Evolutionary conservation across 2,329 filamentous ascomycete genomes (phyloP).

Genomic region (Clarireedia hainanense): DNA sequence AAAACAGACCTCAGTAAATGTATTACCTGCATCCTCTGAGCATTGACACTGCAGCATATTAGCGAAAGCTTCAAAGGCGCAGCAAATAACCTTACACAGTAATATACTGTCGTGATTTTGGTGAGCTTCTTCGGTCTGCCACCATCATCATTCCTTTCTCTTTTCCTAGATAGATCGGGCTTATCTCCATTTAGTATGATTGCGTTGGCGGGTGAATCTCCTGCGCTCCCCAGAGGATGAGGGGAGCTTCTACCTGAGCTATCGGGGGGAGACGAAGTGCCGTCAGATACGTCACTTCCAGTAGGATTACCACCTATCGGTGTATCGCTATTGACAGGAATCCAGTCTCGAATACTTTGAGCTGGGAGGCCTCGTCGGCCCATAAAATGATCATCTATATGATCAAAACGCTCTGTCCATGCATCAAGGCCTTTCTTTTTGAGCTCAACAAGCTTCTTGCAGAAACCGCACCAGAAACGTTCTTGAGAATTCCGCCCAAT

Average conservation of each 20-base stretch:
- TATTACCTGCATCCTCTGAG: slow-evolving; percentile 12
- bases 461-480: slow-evolving; percentile 87
- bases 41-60: slow-evolving; percentile 18
- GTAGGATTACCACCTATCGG: slow-evolving; percentile 13
- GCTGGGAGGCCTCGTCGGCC: slow-evolving; percentile 36
- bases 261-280: background rate
- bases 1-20: slow-evolving; percentile 13
- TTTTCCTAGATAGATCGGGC: slow-evolving; percentile 6
- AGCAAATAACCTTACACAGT: slow-evolving; percentile 16
- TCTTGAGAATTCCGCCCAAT: slow-evolving; percentile 57
- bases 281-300: background rate
- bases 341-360: slow-evolving; percentile 49
- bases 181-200: slow-evolving; percentile 3
- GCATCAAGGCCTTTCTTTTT: slow-evolving; percentile 42
- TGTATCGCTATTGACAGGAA: slow-evolving; percentile 22
- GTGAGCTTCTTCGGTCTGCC: slow-evolving; percentile 5
- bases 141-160: slow-evolving; percentile 7
- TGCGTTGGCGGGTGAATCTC: slow-evolving; percentile 10
- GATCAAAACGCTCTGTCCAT: slow-evolving; percentile 56
- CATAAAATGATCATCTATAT: slow-evolving; percentile 68
- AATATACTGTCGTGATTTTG: slow-evolving; percentile 10
- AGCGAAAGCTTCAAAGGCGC: background rate
- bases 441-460: slow-evolving; percentile 44
- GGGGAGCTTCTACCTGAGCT: slow-evolving; percentile 4
- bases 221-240: background rate